Percentiles rank a stretch among this genome's conserved stretches.
These are phyloP conservation scores for Cephalotrichum gorgonifer DNA, from an alignment of 2,329 filamentous ascomycete species.

Conservation along the genomic window DNA sequence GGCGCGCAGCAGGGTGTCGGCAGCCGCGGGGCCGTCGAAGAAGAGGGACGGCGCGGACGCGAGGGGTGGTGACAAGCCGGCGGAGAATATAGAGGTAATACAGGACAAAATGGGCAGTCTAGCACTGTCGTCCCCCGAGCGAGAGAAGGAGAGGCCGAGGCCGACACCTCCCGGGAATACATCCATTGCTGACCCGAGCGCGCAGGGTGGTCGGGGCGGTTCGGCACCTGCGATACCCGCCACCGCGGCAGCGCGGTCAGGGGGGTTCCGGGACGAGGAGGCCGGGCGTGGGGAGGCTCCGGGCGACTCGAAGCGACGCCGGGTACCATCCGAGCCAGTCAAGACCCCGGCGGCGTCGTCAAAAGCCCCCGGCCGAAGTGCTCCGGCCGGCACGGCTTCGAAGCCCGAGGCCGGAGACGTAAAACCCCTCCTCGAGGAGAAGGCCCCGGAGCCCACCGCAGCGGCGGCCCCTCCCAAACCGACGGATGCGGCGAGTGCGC, in stretches of 20 bases:
- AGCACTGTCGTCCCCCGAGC: background rate
- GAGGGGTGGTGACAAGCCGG: background rate
- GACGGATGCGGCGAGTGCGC: background rate
- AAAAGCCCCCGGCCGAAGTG: background rate
- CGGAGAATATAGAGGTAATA: background rate
- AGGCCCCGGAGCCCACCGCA: background rate
- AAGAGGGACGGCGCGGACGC: too few species aligned
- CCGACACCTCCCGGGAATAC: background rate
- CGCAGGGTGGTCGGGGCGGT: background rate
- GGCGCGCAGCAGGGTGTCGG: too few species aligned
- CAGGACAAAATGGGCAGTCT: background rate
- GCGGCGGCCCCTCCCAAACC: background rate
- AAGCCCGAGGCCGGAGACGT: background rate
- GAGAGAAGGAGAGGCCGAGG: background rate
- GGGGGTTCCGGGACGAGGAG: too few species aligned
- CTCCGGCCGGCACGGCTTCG: background rate
- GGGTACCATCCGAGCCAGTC: too few species aligned
- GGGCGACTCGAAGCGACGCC: background rate
- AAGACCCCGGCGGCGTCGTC: background rate
- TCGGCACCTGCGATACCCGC: background rate
- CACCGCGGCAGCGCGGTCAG: background rate
- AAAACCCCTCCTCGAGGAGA: background rate
- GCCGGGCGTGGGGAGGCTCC: background rate
- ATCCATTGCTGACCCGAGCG: background rate
- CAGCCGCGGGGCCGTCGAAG: too few species aligned